Conservation (phyloP, 805 yeast species). For the Debaryomyces hansenii region DNA sequence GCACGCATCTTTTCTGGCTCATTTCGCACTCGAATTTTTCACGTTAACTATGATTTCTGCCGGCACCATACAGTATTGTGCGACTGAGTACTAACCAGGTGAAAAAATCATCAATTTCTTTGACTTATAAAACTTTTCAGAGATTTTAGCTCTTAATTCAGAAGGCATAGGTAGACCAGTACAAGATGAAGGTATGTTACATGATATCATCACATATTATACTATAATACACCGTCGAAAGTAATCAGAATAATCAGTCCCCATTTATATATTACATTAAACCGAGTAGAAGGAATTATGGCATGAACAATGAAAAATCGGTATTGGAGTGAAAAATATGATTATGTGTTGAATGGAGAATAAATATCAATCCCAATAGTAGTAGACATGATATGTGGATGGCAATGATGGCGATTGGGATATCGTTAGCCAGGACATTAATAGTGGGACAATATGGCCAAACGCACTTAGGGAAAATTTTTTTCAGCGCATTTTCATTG, state of each 20-base stretch:
- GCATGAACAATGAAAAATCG: neutral
- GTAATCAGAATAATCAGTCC: too few relatives aligned
- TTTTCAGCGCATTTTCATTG: too few relatives aligned
- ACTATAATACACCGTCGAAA: too few relatives aligned
- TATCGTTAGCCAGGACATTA: too few relatives aligned
- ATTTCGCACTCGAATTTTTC: neutral
- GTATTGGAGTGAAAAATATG: too few relatives aligned
- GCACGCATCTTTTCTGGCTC: neutral
- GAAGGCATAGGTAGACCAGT: constrained; percentile 32
- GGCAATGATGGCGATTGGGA: too few relatives aligned
- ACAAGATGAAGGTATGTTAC: constrained; percentile 47
- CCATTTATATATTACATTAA: neutral
- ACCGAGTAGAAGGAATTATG: neutral
- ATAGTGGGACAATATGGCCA: too few relatives aligned
- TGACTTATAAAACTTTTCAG: constrained; percentile 6
- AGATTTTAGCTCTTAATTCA: constrained; percentile 8
- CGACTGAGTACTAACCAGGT: neutral
- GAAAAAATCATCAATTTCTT: neutral
- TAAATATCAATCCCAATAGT: too few relatives aligned
- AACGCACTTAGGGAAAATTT: too few relatives aligned
- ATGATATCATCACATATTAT: neutral
- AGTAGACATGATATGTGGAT: too few relatives aligned
- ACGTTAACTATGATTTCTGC: neutral
- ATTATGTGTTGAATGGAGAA: too few relatives aligned
- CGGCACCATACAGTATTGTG: neutral